Evolutionary conservation across 1,284 basidiomycete genomes (phyloP), one percentile per base, ranked within the genome.

Genomic region (Pterulicium gracile): DNA sequence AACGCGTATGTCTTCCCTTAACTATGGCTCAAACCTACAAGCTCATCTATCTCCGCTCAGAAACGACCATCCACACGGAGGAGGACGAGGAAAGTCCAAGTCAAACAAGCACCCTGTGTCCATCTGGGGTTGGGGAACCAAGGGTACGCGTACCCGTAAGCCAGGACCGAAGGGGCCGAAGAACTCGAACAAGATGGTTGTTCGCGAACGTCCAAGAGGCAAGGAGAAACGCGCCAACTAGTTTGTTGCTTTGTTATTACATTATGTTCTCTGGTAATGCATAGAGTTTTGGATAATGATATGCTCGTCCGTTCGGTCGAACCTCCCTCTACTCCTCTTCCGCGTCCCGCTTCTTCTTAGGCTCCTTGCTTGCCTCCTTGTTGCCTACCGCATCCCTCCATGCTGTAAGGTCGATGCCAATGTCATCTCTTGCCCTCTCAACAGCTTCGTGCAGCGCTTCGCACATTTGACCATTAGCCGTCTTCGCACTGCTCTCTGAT

Each of bases 71-170:
- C 94, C 95, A 52, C 93, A 93, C 64, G 95, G 95, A 68, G 95
- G 95, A 73, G 94, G 95, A 62, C 86, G 95, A 68, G 95, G 95
- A 60, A 97, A 96, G 68, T 90, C 86, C 50, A 98, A 98, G 76
- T 90, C 89, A 53, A 88, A 95, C 77, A 91, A 90, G 61, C 83
- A 92, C 61, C 90, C 92, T 3, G 80, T 88, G 17, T 91, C 90
- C 19, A 82, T 88, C 47, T 94, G 87, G 77, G 94, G 94, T 50
- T 88, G 90, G 80, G 75, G 88, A 52, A 86, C 89, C 21, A 92
- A 95, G 71, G 92, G 92, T 56, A 87, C 83, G 52, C 77, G 95
- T 48, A 98, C 95, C 47, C 81, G 95, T 57, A 87, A 92, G 61
- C 90, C 94, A 4, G 86, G 86, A 42, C 80, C 81, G 34, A 88